Base-by-base conservation (phyloP, 805 yeast genomes). In the Candida khao-thaluensis region DNA sequence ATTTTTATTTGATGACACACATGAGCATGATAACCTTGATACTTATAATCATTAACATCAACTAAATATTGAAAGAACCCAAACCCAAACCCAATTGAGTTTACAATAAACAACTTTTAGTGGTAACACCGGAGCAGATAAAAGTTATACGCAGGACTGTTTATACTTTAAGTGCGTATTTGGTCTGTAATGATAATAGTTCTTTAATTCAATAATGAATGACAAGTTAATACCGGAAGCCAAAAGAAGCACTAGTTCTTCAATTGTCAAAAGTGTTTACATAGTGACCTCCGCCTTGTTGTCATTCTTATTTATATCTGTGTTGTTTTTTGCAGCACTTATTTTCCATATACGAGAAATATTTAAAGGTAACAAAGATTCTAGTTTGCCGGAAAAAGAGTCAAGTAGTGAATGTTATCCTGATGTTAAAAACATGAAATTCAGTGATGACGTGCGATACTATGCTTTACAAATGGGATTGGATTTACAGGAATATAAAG, bases 401-500 rank as follows among this genome's bases (percentile, higher is more conserved):
- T 48, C 44, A 12, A 43, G 49, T n/a, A 52, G 51, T n/a, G 53
- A 53, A 34, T 63, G 71, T 6, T 69, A 56, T 41, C 70, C 70
- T 2, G 52, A 66, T 42, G 40, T 61, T 9, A 52, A 61, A 25
- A 37, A 48, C 5, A 51, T 69, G 59, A 65, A 66, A 41, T 45
- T 59, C 16, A 50, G 62, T 7, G 48, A 49, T 16, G 81, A 82
- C 45, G 62, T 91, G 35, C 57, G 74, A 17, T 87, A 85, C 55
- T 91, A 90, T 54, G 82, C 84, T 11, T 63, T 67, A 27, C 69
- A 81, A 21, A 62, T 81, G 35, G 85, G 80, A 1, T 62, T 85
- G 12, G 79, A 74, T 11, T 64, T 88, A 25, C 73, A 71, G 31
- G 80, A 74, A 40, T 78, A 76, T 53, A 74, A 69, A 22, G 67